These are phyloP conservation scores for Ceratobasidium sp. DNA, from an alignment of 1,284 basidiomycete species.

Conservation along the genomic window DNA sequence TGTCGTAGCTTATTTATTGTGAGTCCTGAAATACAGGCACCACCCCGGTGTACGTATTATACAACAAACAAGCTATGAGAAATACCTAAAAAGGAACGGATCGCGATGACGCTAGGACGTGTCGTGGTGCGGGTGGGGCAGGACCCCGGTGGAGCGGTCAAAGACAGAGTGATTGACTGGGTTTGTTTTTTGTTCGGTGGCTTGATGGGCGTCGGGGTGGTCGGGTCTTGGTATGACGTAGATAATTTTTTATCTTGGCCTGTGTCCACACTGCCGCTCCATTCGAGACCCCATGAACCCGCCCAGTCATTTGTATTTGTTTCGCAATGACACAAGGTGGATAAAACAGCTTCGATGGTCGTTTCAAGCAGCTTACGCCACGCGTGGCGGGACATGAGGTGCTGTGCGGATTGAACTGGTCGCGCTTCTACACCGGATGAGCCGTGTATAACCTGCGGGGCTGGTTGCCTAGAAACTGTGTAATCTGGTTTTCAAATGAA, in stretches of 20 bases:
- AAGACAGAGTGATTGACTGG: not conserved
- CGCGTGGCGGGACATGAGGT: not conserved
- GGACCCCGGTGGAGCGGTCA: slow-evolving; percentile 4
- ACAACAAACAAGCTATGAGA: not conserved
- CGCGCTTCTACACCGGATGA: not conserved
- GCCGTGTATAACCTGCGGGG: too few relatives aligned
- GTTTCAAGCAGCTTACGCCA: not conserved
- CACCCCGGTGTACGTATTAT: not conserved
- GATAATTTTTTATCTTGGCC: not conserved
- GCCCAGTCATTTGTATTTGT: not conserved
- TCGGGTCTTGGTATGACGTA: not conserved
- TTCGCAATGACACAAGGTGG: not conserved
- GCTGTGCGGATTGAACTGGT: not conserved
- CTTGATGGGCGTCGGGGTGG: not conserved
- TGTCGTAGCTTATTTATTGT: not conserved
- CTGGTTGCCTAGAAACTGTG: too few relatives aligned
- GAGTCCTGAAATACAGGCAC: slow-evolving; percentile 7
- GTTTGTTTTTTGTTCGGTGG: not conserved
- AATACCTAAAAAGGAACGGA: slow-evolving; percentile 7
- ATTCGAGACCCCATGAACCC: not conserved
- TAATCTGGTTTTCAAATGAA: too few relatives aligned
- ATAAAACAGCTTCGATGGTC: not conserved
- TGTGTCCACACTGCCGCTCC: not conserved
- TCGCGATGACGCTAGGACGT: not conserved
- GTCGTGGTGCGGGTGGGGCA: not conserved